Conservation (phyloP, 768 basidiomycete genomes). For the Hemileccinum impolitum region DNA sequence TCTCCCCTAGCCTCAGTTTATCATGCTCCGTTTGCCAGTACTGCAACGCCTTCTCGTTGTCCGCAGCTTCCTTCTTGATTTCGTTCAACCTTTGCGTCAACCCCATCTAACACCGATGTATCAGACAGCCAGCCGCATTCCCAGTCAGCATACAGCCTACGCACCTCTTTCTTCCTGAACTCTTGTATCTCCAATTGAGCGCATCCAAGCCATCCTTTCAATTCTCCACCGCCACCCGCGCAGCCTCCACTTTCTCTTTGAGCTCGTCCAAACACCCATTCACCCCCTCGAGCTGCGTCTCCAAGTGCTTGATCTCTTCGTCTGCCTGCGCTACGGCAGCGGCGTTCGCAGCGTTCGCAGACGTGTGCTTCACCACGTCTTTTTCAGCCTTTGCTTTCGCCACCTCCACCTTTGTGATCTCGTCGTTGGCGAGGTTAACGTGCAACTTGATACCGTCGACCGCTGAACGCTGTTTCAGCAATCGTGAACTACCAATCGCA, state of each 20-base stretch:
- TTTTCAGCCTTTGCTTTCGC: slow-evolving; percentile 84
- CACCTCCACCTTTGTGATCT: slow-evolving; percentile 93
- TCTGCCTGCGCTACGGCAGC: slow-evolving; percentile 59
- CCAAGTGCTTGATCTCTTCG: slow-evolving; percentile 59
- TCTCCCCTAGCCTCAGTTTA: slow-evolving; percentile 71
- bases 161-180: slow-evolving; percentile 81
- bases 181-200: slow-evolving; percentile 81
- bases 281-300: slow-evolving; percentile 57
- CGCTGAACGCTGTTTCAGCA: slow-evolving; percentile 86
- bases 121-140: background rate
- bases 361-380: slow-evolving; percentile 66
- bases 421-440: slow-evolving; percentile 82
- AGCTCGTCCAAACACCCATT: slow-evolving; percentile 58
- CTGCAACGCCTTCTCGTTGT: slow-evolving; percentile 53
- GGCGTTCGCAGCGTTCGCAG: slow-evolving; percentile 52
- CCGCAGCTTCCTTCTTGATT: slow-evolving; percentile 51
- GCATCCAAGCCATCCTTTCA: slow-evolving; percentile 79
- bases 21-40: slow-evolving; percentile 71
- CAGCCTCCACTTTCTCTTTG: slow-evolving; percentile 67
- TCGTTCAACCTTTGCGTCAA: slow-evolving; percentile 74
- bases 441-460: slow-evolving; percentile 84
- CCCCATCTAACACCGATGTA: slow-evolving; percentile 55
- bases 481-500: slow-evolving; percentile 85
- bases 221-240: slow-evolving; percentile 71
- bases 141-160: slow-evolving; percentile 15